Percentiles rank a stretch among this genome's conserved stretches.
These are phyloP conservation scores for Vitis rupestris DNA, from an alignment of 164 flowering plant species.

Conservation along the genomic window DNA sequence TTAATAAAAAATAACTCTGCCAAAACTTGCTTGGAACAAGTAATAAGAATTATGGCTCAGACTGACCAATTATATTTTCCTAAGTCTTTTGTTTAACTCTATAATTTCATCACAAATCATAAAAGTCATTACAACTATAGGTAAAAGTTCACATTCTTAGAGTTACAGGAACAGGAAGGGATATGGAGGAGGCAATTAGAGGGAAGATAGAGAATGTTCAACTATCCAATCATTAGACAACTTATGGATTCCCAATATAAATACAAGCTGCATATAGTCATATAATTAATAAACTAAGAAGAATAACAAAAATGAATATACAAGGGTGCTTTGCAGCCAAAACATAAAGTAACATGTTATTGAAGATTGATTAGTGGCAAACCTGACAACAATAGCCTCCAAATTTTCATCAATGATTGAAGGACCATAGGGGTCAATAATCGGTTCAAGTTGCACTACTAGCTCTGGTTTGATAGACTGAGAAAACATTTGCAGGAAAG, in stretches of 20 bases:
- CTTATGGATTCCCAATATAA: not conserved
- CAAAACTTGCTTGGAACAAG: not conserved
- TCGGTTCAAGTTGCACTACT: slow-evolving; percentile 77
- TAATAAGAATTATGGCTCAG: too few relatives aligned
- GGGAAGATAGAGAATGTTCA: too few relatives aligned
- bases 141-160: not conserved
- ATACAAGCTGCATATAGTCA: not conserved
- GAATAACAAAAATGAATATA: too few relatives aligned
- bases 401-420: slow-evolving; percentile 83
- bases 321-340: not conserved
- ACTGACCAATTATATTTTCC: too few relatives aligned
- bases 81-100: too few relatives aligned
- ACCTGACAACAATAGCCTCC: slow-evolving; percentile 98
- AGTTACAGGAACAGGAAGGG: not conserved
- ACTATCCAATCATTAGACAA: not conserved
- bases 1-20: not conserved
- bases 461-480: slow-evolving; percentile 84
- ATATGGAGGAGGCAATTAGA: not conserved
- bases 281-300: not conserved
- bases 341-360: not conserved
- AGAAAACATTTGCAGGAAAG: not conserved
- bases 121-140: too few relatives aligned
- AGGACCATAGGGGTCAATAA: slow-evolving; percentile 89
- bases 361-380: not conserved
- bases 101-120: too few relatives aligned